Percentiles rank a stretch among this genome's conserved stretches.
Evolutionary conservation across 2,329 filamentous ascomycete genomes (phyloP).

Genomic region (Allantophomopsis cytisporea): DNA sequence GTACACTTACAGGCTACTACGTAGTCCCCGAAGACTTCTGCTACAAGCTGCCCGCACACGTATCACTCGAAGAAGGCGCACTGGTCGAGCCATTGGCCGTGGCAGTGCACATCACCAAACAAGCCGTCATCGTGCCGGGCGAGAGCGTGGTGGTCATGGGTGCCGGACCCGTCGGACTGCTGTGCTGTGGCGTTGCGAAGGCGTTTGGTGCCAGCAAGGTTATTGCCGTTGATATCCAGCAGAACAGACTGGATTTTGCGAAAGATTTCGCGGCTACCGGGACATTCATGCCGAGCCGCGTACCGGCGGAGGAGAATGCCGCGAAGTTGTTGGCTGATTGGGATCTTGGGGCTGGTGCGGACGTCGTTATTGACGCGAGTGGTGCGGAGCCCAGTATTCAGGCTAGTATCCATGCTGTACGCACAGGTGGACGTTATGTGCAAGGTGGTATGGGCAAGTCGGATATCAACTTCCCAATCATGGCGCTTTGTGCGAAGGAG

Average conservation of each 20-base stretch:
- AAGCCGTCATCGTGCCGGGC: conserved; percentile 59
- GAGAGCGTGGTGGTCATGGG: conserved; percentile 75
- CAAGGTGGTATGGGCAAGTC: conserved; percentile 84
- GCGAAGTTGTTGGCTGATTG: conserved; percentile 48
- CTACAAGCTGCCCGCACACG: conserved; percentile 70
- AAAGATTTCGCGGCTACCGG: conserved; percentile 59
- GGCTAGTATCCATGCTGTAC: conserved; percentile 55
- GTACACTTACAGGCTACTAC: conserved; percentile 83
- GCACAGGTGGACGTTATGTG: conserved; percentile 62
- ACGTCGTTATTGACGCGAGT: conserved; percentile 69
- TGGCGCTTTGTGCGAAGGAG: conserved; percentile 82
- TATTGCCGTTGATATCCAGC: conserved; percentile 79
- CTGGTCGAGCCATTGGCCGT: conserved; percentile 82
- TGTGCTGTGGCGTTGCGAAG: conserved; percentile 75
- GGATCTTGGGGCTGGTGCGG: conserved; percentile 52
- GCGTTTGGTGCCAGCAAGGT: conserved; percentile 78
- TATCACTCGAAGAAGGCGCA: conserved; percentile 76
- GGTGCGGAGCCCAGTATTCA: conserved; percentile 72
- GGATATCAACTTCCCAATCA: conserved; percentile 85
- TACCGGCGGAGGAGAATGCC: conserved; percentile 61
- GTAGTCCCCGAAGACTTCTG: conserved; percentile 76
- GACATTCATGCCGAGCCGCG: conserved; percentile 48
- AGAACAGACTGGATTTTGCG: conserved; percentile 68
- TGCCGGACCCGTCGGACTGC: conserved; percentile 73
- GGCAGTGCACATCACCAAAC: conserved; percentile 71